Conservation (phyloP, 2,329 filamentous ascomycete species). For the Monosporascus sp. region DNA sequence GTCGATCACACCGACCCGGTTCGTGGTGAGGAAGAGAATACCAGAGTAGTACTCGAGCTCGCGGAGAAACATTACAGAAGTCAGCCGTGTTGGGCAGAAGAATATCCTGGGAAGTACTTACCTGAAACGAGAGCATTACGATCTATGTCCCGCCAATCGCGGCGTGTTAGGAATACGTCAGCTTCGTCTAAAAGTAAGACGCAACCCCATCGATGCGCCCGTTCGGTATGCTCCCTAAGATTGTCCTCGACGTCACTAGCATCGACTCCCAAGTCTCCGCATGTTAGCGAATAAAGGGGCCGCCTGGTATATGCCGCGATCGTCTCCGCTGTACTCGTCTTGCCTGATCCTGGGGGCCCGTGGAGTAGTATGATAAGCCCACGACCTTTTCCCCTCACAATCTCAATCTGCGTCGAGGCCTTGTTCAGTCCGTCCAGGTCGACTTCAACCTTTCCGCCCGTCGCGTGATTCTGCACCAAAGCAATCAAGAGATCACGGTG, state of each 20-base stretch:
- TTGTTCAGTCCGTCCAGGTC: background rate
- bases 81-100: background rate
- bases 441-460: background rate
- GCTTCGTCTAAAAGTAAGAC: constrained; percentile 23
- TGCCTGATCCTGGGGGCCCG: constrained; percentile 41
- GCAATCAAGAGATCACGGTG: constrained; percentile 5
- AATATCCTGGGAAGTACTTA: background rate
- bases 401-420: constrained; percentile 4
- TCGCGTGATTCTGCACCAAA: constrained; percentile 9
- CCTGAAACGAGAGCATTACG: constrained; percentile 17
- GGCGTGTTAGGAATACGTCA: constrained; percentile 23
- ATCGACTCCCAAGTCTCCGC: constrained; percentile 24
- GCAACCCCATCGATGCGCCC: constrained; percentile 35
- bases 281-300: constrained; percentile 28
- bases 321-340: constrained; percentile 29
- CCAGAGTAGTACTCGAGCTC: constrained; percentile 15
- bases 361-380: constrained; percentile 40
- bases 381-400: constrained; percentile 18
- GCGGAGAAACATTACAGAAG: constrained; percentile 10
- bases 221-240: constrained; percentile 27
- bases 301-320: constrained; percentile 29
- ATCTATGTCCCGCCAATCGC: constrained; percentile 12
- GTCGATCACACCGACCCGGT: constrained; percentile 16
- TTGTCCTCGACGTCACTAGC: constrained; percentile 18
- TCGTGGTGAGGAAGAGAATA: constrained; percentile 18